A percentile compares a stretch with the other conserved stretches of the same genome.
phyloP scores from a whole-genome alignment of 805 yeast genomes.

The Kazachstania martiniae region DNA sequence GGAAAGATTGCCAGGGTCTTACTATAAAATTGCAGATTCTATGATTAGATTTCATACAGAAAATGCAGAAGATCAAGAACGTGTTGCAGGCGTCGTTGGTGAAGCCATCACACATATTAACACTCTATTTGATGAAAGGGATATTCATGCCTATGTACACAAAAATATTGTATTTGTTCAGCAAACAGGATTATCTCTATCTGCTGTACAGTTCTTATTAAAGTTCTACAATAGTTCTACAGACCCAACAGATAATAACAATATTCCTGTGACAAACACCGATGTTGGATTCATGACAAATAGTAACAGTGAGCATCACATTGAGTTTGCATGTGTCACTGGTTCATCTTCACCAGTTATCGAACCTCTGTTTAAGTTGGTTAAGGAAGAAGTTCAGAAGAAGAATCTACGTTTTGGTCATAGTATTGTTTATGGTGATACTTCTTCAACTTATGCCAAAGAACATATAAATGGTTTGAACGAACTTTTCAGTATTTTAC shows the following conservation, averaged over 20 bases:
- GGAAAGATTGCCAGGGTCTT: conserved; percentile 75
- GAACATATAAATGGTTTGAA: conserved; percentile 60
- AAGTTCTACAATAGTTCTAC: conserved; percentile 25
- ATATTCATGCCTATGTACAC: conserved; percentile 69
- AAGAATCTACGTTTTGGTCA: conserved; percentile 36
- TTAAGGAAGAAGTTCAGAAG: conserved; percentile 32
- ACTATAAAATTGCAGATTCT: conserved; percentile 62
- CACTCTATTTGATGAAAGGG: conserved; percentile 51
- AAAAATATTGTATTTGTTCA: conserved; percentile 63
- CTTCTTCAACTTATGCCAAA: conserved; percentile 45
- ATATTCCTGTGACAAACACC: conserved; percentile 17
- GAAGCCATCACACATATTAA: conserved; percentile 79
- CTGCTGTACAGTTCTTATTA: conserved; percentile 46
- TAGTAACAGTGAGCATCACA: conserved; percentile 12
- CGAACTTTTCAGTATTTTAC: conserved; percentile 47
- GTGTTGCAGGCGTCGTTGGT: conserved; percentile 62
- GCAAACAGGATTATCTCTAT: conserved; percentile 44
- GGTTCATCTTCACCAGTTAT: conserved; percentile 63
- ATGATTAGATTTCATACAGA: conserved; percentile 71
- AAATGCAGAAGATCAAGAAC: conserved; percentile 47
- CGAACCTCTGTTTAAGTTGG: conserved; percentile 52
- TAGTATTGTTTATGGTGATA: conserved; percentile 50
- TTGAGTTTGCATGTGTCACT: conserved; percentile 42
- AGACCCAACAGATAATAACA: conserved; percentile 16
- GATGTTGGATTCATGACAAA: conserved; percentile 2